Conservation (phyloP, 148 eudicot species). For the Vaccinium vitisidaea region DNA sequence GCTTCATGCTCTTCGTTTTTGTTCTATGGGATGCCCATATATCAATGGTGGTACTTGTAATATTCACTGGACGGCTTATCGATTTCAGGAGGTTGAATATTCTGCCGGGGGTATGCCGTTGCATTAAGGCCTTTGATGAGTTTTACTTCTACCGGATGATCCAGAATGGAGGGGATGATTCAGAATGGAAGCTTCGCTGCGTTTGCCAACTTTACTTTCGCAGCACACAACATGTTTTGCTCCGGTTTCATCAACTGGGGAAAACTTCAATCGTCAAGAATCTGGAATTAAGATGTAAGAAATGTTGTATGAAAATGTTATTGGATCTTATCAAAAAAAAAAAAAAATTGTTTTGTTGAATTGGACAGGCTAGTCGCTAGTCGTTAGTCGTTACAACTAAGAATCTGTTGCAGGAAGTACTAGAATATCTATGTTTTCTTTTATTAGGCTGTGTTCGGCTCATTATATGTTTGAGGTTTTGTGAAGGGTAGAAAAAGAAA, state of each 20-base stretch:
- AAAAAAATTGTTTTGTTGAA: too few relatives aligned
- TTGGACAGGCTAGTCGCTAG: too few relatives aligned
- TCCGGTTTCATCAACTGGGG: neutral
- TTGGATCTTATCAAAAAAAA: neutral
- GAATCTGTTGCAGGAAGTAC: too few relatives aligned
- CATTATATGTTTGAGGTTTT: too few relatives aligned
- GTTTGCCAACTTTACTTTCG: neutral
- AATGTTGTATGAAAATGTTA: neutral
- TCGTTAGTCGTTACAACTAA: too few relatives aligned
- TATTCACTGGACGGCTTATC: neutral
- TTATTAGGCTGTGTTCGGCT: too few relatives aligned
- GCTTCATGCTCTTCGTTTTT: neutral
- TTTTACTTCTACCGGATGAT: neutral
- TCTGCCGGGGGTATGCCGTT: slow-evolving; percentile 76
- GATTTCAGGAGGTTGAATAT: slow-evolving; percentile 76
- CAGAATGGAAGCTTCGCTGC: neutral
- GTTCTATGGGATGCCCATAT: neutral
- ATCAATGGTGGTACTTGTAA: neutral
- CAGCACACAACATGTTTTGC: neutral
- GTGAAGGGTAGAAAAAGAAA: too few relatives aligned
- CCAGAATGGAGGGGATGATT: neutral
- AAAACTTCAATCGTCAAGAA: neutral
- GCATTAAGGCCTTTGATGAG: slow-evolving; percentile 22
- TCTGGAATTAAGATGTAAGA: neutral
- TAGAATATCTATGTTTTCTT: too few relatives aligned